Conservation (phyloP, 2,329 filamentous ascomycete species). For the Phaeoacremonium minimum region DNA sequence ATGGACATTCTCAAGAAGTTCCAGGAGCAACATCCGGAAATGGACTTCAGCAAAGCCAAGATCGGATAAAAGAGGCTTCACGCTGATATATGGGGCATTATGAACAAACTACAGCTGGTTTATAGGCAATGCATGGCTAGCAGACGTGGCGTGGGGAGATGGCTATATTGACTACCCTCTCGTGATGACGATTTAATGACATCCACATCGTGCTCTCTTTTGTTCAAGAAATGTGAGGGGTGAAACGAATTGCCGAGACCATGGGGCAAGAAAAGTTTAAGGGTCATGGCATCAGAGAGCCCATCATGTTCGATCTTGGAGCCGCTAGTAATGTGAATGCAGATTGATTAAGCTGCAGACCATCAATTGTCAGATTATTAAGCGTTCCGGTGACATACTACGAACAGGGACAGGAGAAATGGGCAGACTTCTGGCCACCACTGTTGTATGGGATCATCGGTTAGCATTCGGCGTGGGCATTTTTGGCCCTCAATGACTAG, state of each 20-base stretch:
- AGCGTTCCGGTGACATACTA: constrained; percentile 41
- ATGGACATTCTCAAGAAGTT: constrained; percentile 90
- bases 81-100: not conserved
- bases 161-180: no score
- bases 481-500: no score
- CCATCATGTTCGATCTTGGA: constrained; percentile 51
- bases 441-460: no score
- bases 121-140: not conserved
- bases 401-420: no score
- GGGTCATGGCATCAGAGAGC: constrained; percentile 57
- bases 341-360: constrained; percentile 48
- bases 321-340: constrained; percentile 46
- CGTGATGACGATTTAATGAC: not conserved
- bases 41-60: constrained; percentile 70
- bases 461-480: no score
- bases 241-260: constrained; percentile 60
- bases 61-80: constrained; percentile 44
- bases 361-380: constrained; percentile 46
- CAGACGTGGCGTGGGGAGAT: not conserved
- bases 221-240: constrained; percentile 47
- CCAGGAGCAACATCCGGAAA: constrained; percentile 71
- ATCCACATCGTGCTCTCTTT: not conserved
- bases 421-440: no score
- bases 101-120: not conserved
- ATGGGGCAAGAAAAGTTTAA: constrained; percentile 21